Evolutionary conservation across 2,329 filamentous ascomycete species (phyloP), one percentile per base, ranked within the genome.

Genomic region (Plenodomus tracheiphilus): DNA sequence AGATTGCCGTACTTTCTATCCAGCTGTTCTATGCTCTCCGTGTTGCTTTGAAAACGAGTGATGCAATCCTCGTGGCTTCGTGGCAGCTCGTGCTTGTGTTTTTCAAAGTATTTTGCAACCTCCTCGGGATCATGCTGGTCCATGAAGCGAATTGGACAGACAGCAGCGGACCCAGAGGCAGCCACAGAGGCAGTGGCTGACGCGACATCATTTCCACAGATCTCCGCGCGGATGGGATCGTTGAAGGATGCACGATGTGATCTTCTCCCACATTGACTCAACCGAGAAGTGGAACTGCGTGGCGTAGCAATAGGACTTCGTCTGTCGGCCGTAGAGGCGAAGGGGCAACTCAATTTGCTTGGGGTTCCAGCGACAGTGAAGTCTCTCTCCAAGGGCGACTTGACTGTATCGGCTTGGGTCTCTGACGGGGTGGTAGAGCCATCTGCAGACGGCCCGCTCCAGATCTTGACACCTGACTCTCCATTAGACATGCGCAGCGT

Each of bases 1-100:
- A 97, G 78, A 69, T 87, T 93, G 57, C 91, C 91, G 69, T 97
- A 97, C 72, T 97, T 97, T 54, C 90, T 90, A 70, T 97, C 93
- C 46, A 97, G 79, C 73, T 95, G 89, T 58, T 85, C 85, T 66
- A 96, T 89, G 65, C 92, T 89, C 55, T 88, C 83, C 61, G 93
- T 87, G 65, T 92, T 93, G 71, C 85, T 87, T 74, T 96, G 90
- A 69, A 96, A 96, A 48, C 92, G 84, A 65, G 89, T 86, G 52
- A 97, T 85, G 71, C 93, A 97, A 38, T 97, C 84, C 69, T 95
- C 91, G 73, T 97, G 93, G 69, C 91, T 97, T 62, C 93, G 85
- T 9, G 93, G 93, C 45, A 97, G 83, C 71, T 96, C 89, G 73
- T 97, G 92, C 72, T 97, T 97, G 76, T 97, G 92, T 43, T 86